Percentiles rank a stretch among this genome's conserved stretches.
phyloP scores from a whole-genome alignment of 2,329 filamentous ascomycete genomes.

The Rachicladosporium sp. region DNA sequence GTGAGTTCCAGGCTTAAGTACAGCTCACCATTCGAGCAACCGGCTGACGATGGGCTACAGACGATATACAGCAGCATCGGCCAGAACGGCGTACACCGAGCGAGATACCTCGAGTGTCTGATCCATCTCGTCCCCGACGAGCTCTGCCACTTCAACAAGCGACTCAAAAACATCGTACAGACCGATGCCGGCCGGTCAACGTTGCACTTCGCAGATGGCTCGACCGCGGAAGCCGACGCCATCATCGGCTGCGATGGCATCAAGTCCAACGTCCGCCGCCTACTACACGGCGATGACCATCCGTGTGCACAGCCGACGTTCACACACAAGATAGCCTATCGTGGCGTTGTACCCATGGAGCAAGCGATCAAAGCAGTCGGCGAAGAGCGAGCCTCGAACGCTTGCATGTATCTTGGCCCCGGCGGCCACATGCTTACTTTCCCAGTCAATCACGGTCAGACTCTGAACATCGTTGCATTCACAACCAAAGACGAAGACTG shows the following conservation, averaged over 20 bases:
- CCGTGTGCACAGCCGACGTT: constrained; percentile 38
- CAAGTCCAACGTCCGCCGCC: constrained; percentile 40
- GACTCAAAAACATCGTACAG: constrained; percentile 16
- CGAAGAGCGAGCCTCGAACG: constrained; percentile 35
- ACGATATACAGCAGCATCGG: constrained; percentile 15
- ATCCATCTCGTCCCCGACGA: constrained; percentile 28
- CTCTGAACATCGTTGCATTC: constrained; percentile 19
- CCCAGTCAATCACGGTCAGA: constrained; percentile 26
- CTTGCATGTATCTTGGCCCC: constrained; percentile 37
- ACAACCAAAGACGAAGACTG: constrained; percentile 12
- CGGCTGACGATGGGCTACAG: constrained; percentile 12
- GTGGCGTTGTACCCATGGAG: constrained; percentile 49
- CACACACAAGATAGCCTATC: constrained; percentile 49
- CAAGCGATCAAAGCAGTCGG: constrained; percentile 39
- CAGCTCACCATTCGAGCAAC: constrained; percentile 1
- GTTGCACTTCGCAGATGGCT: constrained; percentile 34
- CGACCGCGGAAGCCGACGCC: constrained; percentile 29
- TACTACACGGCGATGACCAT: constrained; percentile 39
- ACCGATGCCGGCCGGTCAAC: constrained; percentile 17
- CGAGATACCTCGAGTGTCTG: constrained; percentile 30
- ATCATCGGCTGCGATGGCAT: constrained; percentile 54
- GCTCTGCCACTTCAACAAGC: constrained; percentile 18
- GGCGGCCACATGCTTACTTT: constrained; percentile 48
- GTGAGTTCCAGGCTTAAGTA: constrained; percentile 2
- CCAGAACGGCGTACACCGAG: constrained; percentile 23